Evolutionary conservation across 2,329 filamentous ascomycete genomes (phyloP).

Genomic region (Fusarium solani-melongenae): DNA sequence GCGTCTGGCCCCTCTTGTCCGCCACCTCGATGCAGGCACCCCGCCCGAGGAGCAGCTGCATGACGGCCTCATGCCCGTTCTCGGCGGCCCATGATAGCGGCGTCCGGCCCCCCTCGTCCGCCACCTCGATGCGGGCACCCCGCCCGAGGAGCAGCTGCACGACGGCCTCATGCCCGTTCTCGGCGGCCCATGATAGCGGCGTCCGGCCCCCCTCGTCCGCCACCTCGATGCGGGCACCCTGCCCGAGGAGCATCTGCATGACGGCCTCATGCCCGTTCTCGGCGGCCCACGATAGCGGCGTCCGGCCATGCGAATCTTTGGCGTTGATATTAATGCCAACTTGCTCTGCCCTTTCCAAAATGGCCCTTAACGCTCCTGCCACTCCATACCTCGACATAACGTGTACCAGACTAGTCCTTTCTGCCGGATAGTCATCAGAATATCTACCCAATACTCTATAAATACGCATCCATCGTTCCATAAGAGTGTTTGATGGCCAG

Average conservation of each 20-base stretch:
- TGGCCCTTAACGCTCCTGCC: background rate
- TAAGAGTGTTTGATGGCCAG: background rate
- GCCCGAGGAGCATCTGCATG: background rate
- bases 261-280: background rate
- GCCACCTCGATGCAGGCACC: too few relatives aligned
- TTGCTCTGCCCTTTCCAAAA: background rate
- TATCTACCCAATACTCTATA: accelerated
- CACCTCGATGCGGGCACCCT: too few relatives aligned
- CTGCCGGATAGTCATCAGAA: background rate
- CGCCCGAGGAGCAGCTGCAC: too few relatives aligned
- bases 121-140: too few relatives aligned
- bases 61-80: too few relatives aligned
- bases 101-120: too few relatives aligned
- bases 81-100: too few relatives aligned
- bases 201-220: background rate
- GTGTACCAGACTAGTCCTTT: background rate
- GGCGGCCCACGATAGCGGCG: background rate
- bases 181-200: background rate
- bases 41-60: too few relatives aligned
- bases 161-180: background rate
- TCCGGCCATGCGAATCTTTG: background rate
- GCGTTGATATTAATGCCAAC: background rate
- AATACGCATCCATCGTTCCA: background rate
- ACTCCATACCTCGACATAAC: background rate
- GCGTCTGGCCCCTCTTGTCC: too few relatives aligned